Base-by-base conservation (phyloP, 768 basidiomycete species). In the Hericium alpestre region DNA sequence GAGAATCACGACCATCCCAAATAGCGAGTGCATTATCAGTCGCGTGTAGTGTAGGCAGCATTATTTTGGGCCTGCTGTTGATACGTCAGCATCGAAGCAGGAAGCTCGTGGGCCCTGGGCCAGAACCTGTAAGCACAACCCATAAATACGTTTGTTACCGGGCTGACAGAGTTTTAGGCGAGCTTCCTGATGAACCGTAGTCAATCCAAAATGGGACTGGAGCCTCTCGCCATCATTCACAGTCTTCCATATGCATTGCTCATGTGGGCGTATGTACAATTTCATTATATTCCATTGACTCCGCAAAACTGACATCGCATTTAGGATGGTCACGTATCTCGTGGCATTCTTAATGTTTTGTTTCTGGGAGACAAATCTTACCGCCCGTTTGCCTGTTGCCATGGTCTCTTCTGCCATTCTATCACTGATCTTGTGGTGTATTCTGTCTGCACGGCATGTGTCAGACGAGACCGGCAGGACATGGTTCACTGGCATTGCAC, bases 241-340 rank as follows among this genome's bases (percentile, higher is more conserved):
- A 77, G 78, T 55, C 64, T 84, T 9, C 82, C 82, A 0, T 79
- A 79, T 57, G 77, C 78, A 1, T 66, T 82, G 23, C 70, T 84
- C 38, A 75, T 84, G 71, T 84, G 81, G 81, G 75, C 74, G 82
- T 81, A 63, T 65, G 81, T 74, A 39, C 4, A 32, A 32, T 32
- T 32, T 3, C 1, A 32, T 32, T 32, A 32, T 32, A 32, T 9
- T 9, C 27, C 27, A 1, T 32, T 7, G 8, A 32, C 27, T 32
- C 27, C 27, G 8, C 27, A 32, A 32, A 32, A 9, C 27, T 32
- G 27, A 32, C 8, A 6, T 9, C 27, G 6, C 27, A 9, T 6
- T 32, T 32, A 32, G 27, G 6, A 32, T 32, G 27, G 38, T 48
- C 55, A 55, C 37, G 2, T 63, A 61, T 39, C 49, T 55, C 38